Evolutionary conservation across 2,329 filamentous ascomycete genomes (phyloP), one percentile per base, ranked within the genome.

Genomic region (Paecilomyces sp.): DNA sequence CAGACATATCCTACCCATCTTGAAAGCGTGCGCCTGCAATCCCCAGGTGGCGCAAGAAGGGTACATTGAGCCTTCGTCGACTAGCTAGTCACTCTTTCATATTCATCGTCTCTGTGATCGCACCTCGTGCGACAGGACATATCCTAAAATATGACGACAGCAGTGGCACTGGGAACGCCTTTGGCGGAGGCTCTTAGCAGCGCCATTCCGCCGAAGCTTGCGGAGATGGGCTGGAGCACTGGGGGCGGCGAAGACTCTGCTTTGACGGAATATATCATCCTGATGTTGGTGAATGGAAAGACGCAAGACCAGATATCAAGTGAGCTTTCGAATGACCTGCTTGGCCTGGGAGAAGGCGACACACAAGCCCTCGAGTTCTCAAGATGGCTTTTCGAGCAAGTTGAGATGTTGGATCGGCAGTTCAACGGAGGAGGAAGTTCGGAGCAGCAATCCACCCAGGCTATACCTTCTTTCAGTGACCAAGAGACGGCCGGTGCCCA

Each of bases 261-360:
- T 41, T 85, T 99, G 61, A 88, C 92, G 61, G 94, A 99, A 78
- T 99, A 97, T 78, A 94, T 99, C 66, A 89, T 97, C 61, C 85
- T 97, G 64, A 97, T 97, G 93, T 85, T 99, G 33, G 91, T 91
- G 63, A 97, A 97, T 77, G 91, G 92, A 68, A 97, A 96, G 76
- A 92, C 89, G 3, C 88, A 96, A 73, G 87, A 92, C 56, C 89
- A 97, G 72, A 93, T 99, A 65, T 89, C 92, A 9, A 81, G 85
- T 52, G 94, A 99, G 73, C 85, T 99, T 13, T 89, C 92, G 1
- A 89, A 88, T 64, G 94, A 99, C 68, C 83, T 99, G 51, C 84
- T 99, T 2, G 87, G 87, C 60, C 83, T 97, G 3, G 86, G 86
- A 2, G 87, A 91, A 54, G 92, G 96, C 61, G 93, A 97, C 67